These are phyloP conservation scores for Chalciporus pseudorubinellus DNA, from an alignment of 768 basidiomycete species.

Conservation along the genomic window DNA sequence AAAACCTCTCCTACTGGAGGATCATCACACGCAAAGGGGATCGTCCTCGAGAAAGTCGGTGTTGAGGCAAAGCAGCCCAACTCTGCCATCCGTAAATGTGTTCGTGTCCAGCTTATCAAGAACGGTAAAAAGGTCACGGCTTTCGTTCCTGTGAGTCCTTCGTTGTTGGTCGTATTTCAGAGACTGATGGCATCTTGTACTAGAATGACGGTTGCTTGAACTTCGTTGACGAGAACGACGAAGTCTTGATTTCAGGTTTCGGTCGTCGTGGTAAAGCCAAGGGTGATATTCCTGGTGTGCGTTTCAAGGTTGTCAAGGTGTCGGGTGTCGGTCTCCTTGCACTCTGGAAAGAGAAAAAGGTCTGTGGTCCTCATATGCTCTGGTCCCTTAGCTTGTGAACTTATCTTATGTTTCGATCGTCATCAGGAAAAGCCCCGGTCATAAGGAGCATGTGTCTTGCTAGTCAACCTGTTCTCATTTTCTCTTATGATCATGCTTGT, in stretches of 20 bases:
- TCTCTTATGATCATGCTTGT: constrained; percentile 30
- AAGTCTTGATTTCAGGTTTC: constrained; percentile 99
- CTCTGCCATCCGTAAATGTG: constrained; percentile 99
- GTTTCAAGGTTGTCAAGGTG: constrained; percentile 99
- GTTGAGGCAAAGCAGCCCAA: constrained; percentile 99
- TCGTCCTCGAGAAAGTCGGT: constrained; percentile 99
- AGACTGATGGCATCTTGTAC: constrained; percentile 6
- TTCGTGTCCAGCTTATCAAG: constrained; percentile 99
- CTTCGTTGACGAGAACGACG: constrained; percentile 99
- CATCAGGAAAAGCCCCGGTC: constrained; percentile 73
- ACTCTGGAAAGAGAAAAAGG: constrained; percentile 99
- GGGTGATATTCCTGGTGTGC: constrained; percentile 99
- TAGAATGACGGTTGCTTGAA: constrained; percentile 97
- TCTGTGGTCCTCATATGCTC: constrained; percentile 32
- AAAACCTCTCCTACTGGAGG: constrained; percentile 99
- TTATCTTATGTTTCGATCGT: background rate
- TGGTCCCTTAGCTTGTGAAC: background rate
- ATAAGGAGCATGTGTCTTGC: constrained; percentile 28
- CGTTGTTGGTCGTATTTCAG: background rate
- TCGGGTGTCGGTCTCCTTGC: constrained; percentile 98
- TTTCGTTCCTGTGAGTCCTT: constrained; percentile 86
- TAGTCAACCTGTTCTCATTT: constrained; percentile 7
- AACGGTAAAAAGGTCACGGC: constrained; percentile 99
- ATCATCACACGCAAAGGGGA: constrained; percentile 99
- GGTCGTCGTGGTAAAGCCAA: constrained; percentile 99